Base-by-base conservation (phyloP, 495 filamentous ascomycete species). In the Melanomma pulvis-pyrius region DNA sequence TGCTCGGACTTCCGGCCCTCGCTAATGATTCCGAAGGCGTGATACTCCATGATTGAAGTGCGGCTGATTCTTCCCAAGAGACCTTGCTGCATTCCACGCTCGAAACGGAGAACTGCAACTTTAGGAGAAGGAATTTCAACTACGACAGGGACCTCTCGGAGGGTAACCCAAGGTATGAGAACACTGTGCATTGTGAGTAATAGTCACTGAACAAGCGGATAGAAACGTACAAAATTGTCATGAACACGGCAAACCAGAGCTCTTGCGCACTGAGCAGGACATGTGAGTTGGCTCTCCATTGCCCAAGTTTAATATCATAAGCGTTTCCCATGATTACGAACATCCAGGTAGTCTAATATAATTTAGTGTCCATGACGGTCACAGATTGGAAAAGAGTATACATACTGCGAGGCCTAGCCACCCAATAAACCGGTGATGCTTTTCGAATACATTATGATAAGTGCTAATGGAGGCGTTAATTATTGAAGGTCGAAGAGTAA, bases 11-110 rank as follows among this genome's bases (percentile, higher is more conserved):
- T 76, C 13, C 73, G 73, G 28, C 78, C 74, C 67, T 78, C 78
- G 68, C 75, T 78, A 67, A 80, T 79, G 71, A 80, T 78, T 12
- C 78, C 78, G 48, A 80, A 80, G 30, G 78, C 77, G 59, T 80
- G 78, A 62, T 79, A 80, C 73, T 80, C 78, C 78, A 80, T 80
- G 69, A 80, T 74, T 26, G 78, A 80, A 8, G 77, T 78, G 46
- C 78, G 76, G 67, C 75, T 77, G 68, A 80, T 79, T 34, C 78
- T 74, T 26, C 75, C 78, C n/a, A 80, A 69, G 22, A 80, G 77
- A 28, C 78, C 78, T 56, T 80, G 78, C 62, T 80, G 76, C 75
- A 80, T 80, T n/a, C 78, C 78, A 39, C 78, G 74, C 8, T 78
- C 22, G 68, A 80, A 80, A 32, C 68, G 65, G 54, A 80, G 71